Percentiles rank a stretch among this genome's conserved stretches.
Conservation (phyloP, 495 filamentous ascomycete genomes). For the Penicillium herquei region DNA sequence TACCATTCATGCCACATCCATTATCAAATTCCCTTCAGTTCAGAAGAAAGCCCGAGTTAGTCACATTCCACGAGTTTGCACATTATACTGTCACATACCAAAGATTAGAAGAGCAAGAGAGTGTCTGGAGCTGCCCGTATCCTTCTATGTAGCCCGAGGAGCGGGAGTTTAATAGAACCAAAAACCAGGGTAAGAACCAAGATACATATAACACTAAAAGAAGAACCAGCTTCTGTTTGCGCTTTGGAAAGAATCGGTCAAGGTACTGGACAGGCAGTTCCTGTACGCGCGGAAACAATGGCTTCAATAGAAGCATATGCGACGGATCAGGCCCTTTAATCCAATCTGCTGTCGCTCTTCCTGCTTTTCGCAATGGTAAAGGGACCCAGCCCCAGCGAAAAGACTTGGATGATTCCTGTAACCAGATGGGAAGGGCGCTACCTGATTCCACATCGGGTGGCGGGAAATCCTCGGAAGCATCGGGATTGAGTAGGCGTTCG, state of each 20-base stretch:
- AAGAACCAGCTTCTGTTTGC: conserved; percentile 55
- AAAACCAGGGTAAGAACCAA: conserved; percentile 72
- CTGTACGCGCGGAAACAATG: conserved; percentile 68
- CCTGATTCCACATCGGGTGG: conserved; percentile 38
- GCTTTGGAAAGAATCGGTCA: conserved; percentile 61
- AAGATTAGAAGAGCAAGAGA: conserved; percentile 63
- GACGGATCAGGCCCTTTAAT: conserved; percentile 68
- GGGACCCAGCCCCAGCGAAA: conserved; percentile 55
- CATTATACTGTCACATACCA: conserved; percentile 42
- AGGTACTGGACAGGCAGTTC: conserved; percentile 64
- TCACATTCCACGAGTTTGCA: not conserved
- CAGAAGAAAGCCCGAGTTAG: not conserved
- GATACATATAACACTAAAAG: conserved; percentile 60
- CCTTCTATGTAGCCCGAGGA: conserved; percentile 64
- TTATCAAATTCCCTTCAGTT: conserved; percentile 62
- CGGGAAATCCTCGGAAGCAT: conserved; percentile 37
- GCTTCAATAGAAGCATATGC: conserved; percentile 61
- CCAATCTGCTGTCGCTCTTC: conserved; percentile 57
- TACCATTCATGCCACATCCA: conserved; percentile 75
- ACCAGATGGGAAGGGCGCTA: conserved; percentile 47
- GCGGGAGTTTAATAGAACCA: conserved; percentile 63
- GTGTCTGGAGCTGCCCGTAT: conserved; percentile 61
- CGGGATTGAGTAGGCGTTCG: conserved; percentile 38
- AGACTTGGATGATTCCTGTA: conserved; percentile 52
- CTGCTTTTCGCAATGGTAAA: conserved; percentile 46